Conservation (phyloP, 129 eudicot species). For the Saussurea involucrata region DNA sequence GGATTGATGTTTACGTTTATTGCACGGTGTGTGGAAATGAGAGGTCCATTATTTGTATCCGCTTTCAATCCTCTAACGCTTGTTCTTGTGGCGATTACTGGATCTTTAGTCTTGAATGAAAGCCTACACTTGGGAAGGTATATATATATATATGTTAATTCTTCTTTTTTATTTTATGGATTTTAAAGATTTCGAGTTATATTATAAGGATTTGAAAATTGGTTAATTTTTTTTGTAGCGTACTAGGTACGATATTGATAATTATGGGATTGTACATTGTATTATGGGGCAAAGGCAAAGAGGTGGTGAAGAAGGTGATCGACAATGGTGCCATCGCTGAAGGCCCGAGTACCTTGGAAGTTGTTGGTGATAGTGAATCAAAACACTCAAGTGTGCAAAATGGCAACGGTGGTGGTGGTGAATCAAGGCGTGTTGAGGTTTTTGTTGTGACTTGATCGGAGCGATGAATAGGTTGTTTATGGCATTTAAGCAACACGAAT, state of each 20-base stretch:
- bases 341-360: conserved; percentile 1
- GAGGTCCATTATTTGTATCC: conserved; percentile 67
- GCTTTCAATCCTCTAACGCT: conserved; percentile 59
- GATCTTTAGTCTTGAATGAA: conserved; percentile 52
- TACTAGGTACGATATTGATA: conserved; percentile 54
- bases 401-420: conserved; percentile 14
- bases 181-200: background rate
- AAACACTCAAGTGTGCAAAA: conserved; percentile 22
- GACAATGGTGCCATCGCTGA: background rate
- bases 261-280: conserved; percentile 49
- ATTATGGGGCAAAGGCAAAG: conserved; percentile 62
- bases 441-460: conserved; percentile 19
- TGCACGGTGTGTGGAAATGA: conserved; percentile 54
- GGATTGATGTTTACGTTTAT: conserved; percentile 41
- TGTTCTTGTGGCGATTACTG: conserved; percentile 54
- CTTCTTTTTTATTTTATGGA: background rate
- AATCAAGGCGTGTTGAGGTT: conserved; percentile 16
- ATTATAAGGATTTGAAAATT: background rate
- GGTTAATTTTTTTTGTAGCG: conserved; percentile 25
- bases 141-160: too few relatives aligned
- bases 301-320: conserved; percentile 38
- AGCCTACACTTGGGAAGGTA: conserved; percentile 68
- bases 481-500: background rate
- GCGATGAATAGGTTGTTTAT: background rate
- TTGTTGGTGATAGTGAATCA: conserved; percentile 16